Conservation (phyloP, 257 asterid genomes). For the Echium plantagineum region DNA sequence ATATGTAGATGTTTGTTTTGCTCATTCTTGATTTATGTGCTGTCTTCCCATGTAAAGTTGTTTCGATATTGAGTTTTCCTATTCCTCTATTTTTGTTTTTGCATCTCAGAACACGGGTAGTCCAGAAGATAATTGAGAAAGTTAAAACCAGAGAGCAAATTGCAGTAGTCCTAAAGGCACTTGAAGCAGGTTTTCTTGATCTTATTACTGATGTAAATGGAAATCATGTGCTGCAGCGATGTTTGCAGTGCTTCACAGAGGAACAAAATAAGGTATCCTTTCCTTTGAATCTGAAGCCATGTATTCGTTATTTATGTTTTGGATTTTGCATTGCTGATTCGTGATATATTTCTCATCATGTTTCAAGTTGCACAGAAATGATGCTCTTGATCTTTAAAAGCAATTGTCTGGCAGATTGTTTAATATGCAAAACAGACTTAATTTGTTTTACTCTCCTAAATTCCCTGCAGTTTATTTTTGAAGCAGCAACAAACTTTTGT, state of each 20-base stretch:
- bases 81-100: not conserved
- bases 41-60: not conserved
- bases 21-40: not conserved
- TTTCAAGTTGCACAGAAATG: not conserved
- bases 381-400: not conserved
- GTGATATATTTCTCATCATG: not conserved
- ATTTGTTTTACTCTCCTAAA: not conserved
- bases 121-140: conserved; percentile 30
- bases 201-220: conserved; percentile 34
- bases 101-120: conserved; percentile 29
- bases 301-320: no score
- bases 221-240: conserved; percentile 33
- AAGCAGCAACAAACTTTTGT: conserved; percentile 27
- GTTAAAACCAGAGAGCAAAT: conserved; percentile 26
- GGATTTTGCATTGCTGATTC: not conserved
- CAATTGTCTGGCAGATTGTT: not conserved
- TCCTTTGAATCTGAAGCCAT: not conserved
- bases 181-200: conserved; percentile 28
- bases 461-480: conserved; percentile 26
- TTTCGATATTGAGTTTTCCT: not conserved
- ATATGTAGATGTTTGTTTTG: not conserved
- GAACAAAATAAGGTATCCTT: conserved; percentile 29
- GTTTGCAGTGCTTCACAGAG: conserved; percentile 25
- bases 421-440: not conserved
- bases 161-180: conserved; percentile 22